These are phyloP conservation scores for Termitomyces sp. DNA, from an alignment of 768 basidiomycete species.

Conservation along the genomic window DNA sequence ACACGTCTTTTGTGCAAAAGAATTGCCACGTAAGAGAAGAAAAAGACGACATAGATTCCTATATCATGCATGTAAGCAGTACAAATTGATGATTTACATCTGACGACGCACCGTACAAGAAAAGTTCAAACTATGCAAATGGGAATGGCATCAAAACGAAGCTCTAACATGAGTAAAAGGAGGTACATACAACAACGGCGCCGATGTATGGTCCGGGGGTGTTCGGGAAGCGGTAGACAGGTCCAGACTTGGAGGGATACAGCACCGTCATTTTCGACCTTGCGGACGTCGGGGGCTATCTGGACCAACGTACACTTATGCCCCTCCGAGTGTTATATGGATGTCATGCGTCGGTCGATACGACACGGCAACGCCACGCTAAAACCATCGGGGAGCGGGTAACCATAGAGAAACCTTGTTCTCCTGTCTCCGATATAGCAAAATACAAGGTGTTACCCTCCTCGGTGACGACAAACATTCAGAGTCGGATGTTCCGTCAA, in stretches of 20 bases:
- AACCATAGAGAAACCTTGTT: slow-evolving; percentile 1
- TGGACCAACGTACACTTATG: background rate
- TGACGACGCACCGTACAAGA: slow-evolving; percentile 12
- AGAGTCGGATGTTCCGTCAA: background rate
- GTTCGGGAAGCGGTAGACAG: slow-evolving; percentile 4
- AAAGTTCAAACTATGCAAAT: slow-evolving; percentile 11
- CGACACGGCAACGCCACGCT: background rate
- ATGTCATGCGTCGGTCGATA: background rate
- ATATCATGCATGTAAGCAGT: background rate
- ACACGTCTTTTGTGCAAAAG: background rate
- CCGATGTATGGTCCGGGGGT: slow-evolving; percentile 5
- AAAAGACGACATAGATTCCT: slow-evolving; percentile 13
- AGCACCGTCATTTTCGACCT: slow-evolving; percentile 1
- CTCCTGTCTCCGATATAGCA: background rate
- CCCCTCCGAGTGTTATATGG: background rate
- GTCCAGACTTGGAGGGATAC: slow-evolving; percentile 4
- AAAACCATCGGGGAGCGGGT: background rate
- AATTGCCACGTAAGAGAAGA: slow-evolving; percentile 4
- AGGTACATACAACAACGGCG: slow-evolving; percentile 4
- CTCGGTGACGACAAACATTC: background rate
- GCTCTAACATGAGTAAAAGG: background rate
- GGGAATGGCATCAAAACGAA: background rate
- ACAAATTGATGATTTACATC: background rate
- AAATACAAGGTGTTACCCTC: background rate
- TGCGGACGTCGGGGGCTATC: background rate